Conservation (phyloP, 225 moss, liverwort and hornwort species). For the Marchantia polymorpha region DNA sequence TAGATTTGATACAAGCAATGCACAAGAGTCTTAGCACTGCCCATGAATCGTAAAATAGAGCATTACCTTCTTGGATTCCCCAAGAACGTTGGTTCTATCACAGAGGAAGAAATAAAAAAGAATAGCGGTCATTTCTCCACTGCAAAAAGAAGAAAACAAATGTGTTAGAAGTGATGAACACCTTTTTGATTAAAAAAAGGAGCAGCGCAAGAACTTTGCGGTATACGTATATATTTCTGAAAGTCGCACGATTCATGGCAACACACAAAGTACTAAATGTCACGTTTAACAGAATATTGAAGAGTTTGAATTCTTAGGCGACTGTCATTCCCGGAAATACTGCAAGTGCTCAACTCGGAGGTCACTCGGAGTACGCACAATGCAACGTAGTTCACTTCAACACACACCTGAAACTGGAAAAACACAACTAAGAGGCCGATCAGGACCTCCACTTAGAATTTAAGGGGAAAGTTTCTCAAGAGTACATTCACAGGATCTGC, state of each 20-base stretch:
- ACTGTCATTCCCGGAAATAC: too few relatives aligned
- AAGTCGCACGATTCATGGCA: conserved; percentile 59
- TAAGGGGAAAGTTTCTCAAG: too few relatives aligned
- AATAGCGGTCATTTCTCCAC: conserved; percentile 75
- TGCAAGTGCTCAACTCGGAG: too few relatives aligned
- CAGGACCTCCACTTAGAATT: too few relatives aligned
- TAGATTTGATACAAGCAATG: background rate
- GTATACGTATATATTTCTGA: conserved; percentile 73
- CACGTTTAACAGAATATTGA: too few relatives aligned
- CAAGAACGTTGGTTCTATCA: conserved; percentile 74
- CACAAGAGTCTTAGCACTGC: background rate
- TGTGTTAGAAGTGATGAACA: background rate
- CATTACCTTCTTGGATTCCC: conserved; percentile 78
- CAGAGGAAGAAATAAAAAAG: conserved; percentile 86
- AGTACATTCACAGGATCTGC: too few relatives aligned
- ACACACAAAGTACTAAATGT: too few relatives aligned
- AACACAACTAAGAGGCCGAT: too few relatives aligned
- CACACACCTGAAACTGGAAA: too few relatives aligned
- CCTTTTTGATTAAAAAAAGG: background rate
- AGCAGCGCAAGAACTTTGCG: background rate
- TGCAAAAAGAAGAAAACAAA: conserved; percentile 36
- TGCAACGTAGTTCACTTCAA: too few relatives aligned
- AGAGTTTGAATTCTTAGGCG: too few relatives aligned
- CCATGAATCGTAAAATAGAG: background rate
- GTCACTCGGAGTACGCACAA: too few relatives aligned